Percentiles rank a stretch among this genome's conserved stretches.
phyloP scores from a whole-genome alignment of 805 yeast genomes.

The Kuraishia ogatae region DNA sequence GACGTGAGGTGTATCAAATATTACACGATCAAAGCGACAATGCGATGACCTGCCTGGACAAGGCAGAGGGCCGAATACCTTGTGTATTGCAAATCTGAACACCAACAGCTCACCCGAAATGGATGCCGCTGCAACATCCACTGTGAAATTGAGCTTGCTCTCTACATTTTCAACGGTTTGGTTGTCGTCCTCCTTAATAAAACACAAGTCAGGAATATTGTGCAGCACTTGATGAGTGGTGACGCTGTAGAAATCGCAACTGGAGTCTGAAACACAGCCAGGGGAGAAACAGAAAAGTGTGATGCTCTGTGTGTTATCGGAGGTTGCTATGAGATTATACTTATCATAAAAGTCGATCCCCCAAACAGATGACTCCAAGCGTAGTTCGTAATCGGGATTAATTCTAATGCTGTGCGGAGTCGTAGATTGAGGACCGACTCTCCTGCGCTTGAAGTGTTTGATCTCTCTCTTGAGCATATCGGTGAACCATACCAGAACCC shows the following conservation, averaged over 20 bases:
- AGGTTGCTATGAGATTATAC: conserved; percentile 31
- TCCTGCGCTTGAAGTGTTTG: conserved; percentile 1
- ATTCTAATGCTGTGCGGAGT: conserved; percentile 6
- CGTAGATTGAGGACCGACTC: background rate
- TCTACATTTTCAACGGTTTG: conserved; percentile 4
- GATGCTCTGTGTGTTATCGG: conserved; percentile 46
- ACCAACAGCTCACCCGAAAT: conserved; percentile 33
- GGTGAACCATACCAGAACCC: conserved; percentile 29
- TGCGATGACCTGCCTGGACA: background rate
- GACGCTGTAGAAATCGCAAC: conserved; percentile 12
- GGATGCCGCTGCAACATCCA: conserved; percentile 31
- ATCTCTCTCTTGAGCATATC: conserved; percentile 18
- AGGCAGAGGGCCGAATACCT: conserved; percentile 19
- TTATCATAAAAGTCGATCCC: conserved; percentile 39
- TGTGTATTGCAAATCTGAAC: conserved; percentile 24
- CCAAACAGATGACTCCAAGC: conserved; percentile 48
- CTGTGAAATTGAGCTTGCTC: conserved; percentile 1
- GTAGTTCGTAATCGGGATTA: conserved; percentile 18
- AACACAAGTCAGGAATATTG: conserved; percentile 47
- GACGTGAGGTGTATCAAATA: conserved; percentile 19
- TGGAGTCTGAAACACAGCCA: conserved; percentile 3
- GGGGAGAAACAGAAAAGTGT: conserved; percentile 27
- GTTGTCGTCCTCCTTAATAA: conserved; percentile 19
- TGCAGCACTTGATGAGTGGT: conserved; percentile 36
- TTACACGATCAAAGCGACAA: conserved; percentile 7